Conservation (phyloP, 129 eudicot genomes). For the Cynara cardunculus region DNA sequence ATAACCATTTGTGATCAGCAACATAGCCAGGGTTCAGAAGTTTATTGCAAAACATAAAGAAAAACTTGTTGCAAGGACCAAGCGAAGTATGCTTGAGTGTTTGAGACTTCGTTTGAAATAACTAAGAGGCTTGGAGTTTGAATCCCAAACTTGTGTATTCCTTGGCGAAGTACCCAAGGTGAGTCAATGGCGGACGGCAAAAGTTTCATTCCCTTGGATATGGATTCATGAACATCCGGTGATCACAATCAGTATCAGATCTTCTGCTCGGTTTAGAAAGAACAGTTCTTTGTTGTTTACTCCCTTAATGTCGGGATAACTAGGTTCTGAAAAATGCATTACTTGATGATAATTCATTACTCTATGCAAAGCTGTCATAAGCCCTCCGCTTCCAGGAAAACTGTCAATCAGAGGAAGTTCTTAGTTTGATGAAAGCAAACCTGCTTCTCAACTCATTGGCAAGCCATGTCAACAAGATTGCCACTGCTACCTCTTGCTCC, state of each 20-base stretch:
- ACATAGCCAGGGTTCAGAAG: too few species aligned
- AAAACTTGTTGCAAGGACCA: not conserved
- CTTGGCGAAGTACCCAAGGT: not conserved
- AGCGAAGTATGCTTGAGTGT: not conserved
- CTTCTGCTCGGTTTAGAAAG: not conserved
- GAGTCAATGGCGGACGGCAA: not conserved
- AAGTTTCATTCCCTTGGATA: not conserved
- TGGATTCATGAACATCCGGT: too few species aligned
- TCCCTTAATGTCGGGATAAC: too few species aligned
- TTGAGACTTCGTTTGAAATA: not conserved
- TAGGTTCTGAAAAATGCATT: not conserved
- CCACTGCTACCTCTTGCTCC: constrained; percentile 91
- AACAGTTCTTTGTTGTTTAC: not conserved
- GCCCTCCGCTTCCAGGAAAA: constrained; percentile 82
- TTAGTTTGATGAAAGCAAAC: constrained; percentile 79
- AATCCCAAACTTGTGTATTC: not conserved
- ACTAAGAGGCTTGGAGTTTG: not conserved
- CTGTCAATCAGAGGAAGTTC: constrained; percentile 87
- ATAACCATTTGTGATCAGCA: too few species aligned
- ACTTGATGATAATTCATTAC: not conserved
- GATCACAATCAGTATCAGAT: not conserved
- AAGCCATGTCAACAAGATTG: constrained; percentile 91
- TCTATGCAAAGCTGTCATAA: constrained; percentile 48
- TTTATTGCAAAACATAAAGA: not conserved
- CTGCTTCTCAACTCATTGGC: constrained; percentile 94